These are phyloP conservation scores for Salix koriyanagi DNA, from an alignment of 345 rosid species.

Conservation along the genomic window DNA sequence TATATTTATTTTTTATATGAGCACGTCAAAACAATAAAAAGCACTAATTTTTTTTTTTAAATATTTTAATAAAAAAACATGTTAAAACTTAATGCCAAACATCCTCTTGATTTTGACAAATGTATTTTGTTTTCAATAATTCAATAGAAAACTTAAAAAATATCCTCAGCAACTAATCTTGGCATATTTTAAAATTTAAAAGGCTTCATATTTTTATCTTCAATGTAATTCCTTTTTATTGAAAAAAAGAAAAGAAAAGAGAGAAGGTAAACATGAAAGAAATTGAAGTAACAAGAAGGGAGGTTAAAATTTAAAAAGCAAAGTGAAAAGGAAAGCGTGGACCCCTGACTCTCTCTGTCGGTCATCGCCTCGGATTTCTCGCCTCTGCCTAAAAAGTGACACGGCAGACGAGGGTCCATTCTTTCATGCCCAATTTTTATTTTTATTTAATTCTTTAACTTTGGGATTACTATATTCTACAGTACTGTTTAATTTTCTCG, in stretches of 20 bases:
- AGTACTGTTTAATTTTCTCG: background rate
- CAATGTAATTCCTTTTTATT: too few species aligned
- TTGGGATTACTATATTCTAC: background rate
- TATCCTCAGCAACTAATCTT: too few species aligned
- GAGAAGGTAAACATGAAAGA: background rate
- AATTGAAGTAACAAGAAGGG: background rate
- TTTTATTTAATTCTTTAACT: background rate
- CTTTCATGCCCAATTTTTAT: conserved; percentile 7
- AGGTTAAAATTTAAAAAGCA: conserved; percentile 5
- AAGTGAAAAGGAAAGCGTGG: conserved; percentile 33
- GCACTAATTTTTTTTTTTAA: too few species aligned
- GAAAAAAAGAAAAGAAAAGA: fast-evolving
- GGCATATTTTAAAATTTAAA: too few species aligned
- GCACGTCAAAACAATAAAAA: too few species aligned
- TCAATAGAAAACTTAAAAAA: too few species aligned
- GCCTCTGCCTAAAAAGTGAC: conserved; percentile 39
- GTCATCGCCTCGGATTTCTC: conserved; percentile 53
- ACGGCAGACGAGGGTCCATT: conserved; percentile 49
- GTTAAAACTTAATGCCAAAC: too few species aligned
- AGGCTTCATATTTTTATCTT: too few species aligned
- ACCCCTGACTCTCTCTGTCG: conserved; percentile 47
- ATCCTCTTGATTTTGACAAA: too few species aligned
- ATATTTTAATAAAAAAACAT: too few species aligned
- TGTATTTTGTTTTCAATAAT: background rate
- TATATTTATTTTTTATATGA: too few species aligned